phyloP scores from a whole-genome alignment of 495 filamentous ascomycete genomes.

The Lentithecium fluviatile region DNA sequence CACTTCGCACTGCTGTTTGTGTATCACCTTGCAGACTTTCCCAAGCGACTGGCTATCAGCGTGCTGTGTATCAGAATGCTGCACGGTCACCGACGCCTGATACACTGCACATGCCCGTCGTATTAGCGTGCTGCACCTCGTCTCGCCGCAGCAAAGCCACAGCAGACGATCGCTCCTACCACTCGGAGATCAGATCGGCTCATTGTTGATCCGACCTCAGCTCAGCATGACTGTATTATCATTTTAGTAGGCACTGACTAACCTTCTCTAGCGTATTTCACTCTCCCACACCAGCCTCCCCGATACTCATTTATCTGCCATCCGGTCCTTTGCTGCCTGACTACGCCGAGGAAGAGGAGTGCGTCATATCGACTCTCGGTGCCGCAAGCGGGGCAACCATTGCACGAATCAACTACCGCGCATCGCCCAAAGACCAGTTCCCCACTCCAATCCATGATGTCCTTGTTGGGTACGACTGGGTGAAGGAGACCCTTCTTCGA shows the following conservation, averaged over 20 bases:
- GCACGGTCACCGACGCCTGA: neutral
- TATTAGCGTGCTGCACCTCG: too few relatives aligned
- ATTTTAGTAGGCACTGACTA: neutral
- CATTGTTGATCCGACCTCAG: neutral
- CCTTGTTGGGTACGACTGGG: conserved; percentile 48
- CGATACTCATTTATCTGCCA: conserved; percentile 44
- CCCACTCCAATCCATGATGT: conserved; percentile 48
- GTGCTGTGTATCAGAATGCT: too few relatives aligned
- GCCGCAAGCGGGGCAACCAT: conserved; percentile 37
- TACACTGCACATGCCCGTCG: too few relatives aligned
- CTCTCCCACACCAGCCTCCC: conserved; percentile 12
- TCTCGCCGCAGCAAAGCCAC: too few relatives aligned
- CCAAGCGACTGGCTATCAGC: too few relatives aligned
- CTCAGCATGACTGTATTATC: too few relatives aligned
- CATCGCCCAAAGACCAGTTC: conserved; percentile 33
- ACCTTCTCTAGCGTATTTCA: conserved; percentile 30
- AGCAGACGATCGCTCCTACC: too few relatives aligned
- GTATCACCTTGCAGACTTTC: too few relatives aligned
- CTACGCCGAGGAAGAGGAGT: conserved; percentile 15
- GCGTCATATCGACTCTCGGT: conserved; percentile 16
- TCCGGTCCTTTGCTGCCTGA: conserved; percentile 30
- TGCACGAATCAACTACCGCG: conserved; percentile 44
- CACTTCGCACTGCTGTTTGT: too few relatives aligned
- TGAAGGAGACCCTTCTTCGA: conserved; percentile 39
- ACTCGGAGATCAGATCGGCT: neutral